Evolutionary conservation across 371 early-diverging fungal species (phyloP), one percentile per base, ranked within the genome.

Genomic region (Rhizomucor pusillus): DNA sequence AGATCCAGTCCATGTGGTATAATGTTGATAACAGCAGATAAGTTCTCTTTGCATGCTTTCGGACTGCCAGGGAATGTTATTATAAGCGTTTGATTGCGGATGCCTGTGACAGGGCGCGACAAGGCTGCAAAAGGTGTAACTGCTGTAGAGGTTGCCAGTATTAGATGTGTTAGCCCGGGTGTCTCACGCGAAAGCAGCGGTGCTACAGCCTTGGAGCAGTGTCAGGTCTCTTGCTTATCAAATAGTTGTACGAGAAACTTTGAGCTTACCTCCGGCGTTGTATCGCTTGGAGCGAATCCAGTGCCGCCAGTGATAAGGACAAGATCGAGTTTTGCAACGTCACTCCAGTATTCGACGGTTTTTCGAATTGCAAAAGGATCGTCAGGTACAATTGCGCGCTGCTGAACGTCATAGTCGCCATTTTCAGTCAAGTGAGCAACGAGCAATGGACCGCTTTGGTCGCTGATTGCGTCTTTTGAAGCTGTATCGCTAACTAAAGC

Each of bases 271-370:
- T 92, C 94, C 2, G 94, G 92, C 2, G 97, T 95, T 13, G 83
- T 85, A 55, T 97, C 97, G 44, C 92, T 72, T 24, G 83, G 75
- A 20, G 90, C 84, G 56, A 95, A 88, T 0, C 97, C 97, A 2
- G 95, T 97, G n/a, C 95, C 95, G n/a, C 97, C 97, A 6, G 93
- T 88, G 1, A 91, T 82, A 5, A 94, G 51, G n/a, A 95, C 70
- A 12, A 95, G 69, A 47, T 90, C 81, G 10, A 85, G 52, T 11
- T 62, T 56, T 4, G 65, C 47, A 12, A 54, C 59, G 37, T 80
- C 79, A 48, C 73, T 58, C 87, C 87, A 88, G 16, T 65, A 41
- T 16, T 65, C 64, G 40, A 88, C 64, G 0, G 65, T 59, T 19
- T 68, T 66, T 39, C 77, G 69, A 54, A 90, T 88, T 24, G 63